phyloP scores from a whole-genome alignment of 345 rosid species.

The Eutrema yunnanense region DNA sequence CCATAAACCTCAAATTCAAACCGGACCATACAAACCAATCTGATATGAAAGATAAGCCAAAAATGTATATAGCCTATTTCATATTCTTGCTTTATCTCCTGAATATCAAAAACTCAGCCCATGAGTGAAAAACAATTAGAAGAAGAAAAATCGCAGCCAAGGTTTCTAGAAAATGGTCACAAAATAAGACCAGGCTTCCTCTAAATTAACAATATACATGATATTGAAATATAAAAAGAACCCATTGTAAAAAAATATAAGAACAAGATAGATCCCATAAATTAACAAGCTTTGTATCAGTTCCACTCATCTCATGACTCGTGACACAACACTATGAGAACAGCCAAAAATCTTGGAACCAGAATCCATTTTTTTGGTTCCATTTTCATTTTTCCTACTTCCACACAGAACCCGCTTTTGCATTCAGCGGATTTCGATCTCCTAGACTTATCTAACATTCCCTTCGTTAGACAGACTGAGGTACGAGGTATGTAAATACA shows the following conservation, averaged over 20 bases:
- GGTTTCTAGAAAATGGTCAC: neutral
- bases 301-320: conserved; percentile 7
- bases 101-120: neutral
- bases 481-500: conserved; percentile 9
- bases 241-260: neutral
- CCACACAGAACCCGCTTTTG: conserved; percentile 15
- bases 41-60: neutral
- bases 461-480: neutral
- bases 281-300: conserved; percentile 2
- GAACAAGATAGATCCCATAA: neutral
- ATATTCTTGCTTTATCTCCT: neutral
- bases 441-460: neutral
- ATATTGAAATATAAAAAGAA: neutral
- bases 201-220: too few species aligned
- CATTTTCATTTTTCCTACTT: conserved; percentile 10
- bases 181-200: neutral
- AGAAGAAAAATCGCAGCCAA: neutral
- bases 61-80: neutral
- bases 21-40: neutral
- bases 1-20: neutral
- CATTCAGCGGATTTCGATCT: neutral
- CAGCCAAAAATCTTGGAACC: conserved; percentile 28
- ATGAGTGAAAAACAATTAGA: neutral
- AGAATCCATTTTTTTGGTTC: neutral
- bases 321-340: conserved; percentile 7